Conservation (phyloP, 208 protist genomes). For the Blastocrithidia nonstop region DNA sequence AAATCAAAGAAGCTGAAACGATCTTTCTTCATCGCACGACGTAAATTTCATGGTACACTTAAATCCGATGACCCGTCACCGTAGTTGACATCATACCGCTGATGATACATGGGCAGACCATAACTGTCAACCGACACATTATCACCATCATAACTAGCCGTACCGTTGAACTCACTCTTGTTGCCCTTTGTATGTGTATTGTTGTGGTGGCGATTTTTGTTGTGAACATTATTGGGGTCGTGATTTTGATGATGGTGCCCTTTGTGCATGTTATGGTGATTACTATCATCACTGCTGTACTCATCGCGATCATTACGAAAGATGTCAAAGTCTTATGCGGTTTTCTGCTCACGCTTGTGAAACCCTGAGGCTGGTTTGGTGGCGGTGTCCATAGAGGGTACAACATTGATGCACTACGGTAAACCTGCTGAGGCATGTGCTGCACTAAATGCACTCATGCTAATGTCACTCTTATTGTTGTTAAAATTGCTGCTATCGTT, state of each 20-base stretch:
- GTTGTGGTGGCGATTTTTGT: too few species aligned
- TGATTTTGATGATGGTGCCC: too few species aligned
- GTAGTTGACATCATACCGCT: slow-evolving; percentile 1
- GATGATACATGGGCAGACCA: slow-evolving; percentile 39
- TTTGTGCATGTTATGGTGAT: too few species aligned
- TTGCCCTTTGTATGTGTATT: too few species aligned
- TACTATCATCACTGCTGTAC: background rate
- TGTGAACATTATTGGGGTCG: too few species aligned
- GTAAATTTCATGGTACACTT: slow-evolving; percentile 55
- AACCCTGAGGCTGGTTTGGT: background rate
- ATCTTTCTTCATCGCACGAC: slow-evolving; percentile 7
- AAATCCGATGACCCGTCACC: background rate
- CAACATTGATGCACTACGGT: background rate
- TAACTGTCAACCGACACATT: slow-evolving; percentile 41
- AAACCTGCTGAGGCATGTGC: too few species aligned
- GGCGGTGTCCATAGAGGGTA: background rate
- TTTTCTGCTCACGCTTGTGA: background rate
- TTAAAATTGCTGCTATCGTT: too few species aligned
- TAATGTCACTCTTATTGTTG: too few species aligned
- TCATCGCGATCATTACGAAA: slow-evolving; percentile 1
- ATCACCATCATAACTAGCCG: slow-evolving; percentile 8
- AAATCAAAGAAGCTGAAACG: slow-evolving; percentile 50
- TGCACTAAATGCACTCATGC: too few species aligned
- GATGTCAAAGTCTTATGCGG: slow-evolving; percentile 2
- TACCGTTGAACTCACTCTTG: background rate